Evolutionary conservation across 2,329 filamentous ascomycete species (phyloP).

Genomic region (Trichophyton mentagrophytes): DNA sequence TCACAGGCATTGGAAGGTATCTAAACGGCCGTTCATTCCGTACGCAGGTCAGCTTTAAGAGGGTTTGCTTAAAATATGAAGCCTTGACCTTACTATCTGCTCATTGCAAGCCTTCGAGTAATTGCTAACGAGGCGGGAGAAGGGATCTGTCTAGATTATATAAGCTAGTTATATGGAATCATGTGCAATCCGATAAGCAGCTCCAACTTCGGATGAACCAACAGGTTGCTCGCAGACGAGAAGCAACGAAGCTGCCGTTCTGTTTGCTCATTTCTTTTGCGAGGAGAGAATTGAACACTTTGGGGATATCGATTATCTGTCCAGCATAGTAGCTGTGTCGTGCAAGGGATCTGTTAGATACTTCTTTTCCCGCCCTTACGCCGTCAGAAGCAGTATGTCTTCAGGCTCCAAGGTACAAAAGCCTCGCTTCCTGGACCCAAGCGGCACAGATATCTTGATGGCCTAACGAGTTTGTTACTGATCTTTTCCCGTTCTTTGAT

Average conservation of each 20-base stretch:
- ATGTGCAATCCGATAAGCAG: constrained; percentile 2
- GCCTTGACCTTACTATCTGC: too few relatives aligned
- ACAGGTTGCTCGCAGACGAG: not conserved
- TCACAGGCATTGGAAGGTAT: too few relatives aligned
- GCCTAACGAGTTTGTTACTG: not conserved
- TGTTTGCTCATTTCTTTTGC: not conserved
- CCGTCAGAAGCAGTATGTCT: not conserved
- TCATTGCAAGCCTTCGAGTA: too few relatives aligned
- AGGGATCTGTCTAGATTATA: not conserved
- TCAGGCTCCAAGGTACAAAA: not conserved
- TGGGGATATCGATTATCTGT: not conserved
- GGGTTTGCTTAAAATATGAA: too few relatives aligned
- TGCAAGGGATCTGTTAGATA: not conserved
- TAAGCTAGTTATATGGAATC: not conserved
- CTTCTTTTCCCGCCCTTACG: not conserved
- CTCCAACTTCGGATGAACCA: not conserved
- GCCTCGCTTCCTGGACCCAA: not conserved
- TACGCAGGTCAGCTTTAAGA: too few relatives aligned
- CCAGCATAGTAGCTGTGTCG: too few relatives aligned
- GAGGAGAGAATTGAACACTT: not conserved
- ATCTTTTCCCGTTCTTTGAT: not conserved
- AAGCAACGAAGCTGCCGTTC: not conserved
- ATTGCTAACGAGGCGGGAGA: not conserved
- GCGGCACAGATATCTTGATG: not conserved
- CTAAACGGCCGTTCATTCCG: too few relatives aligned